A percentile compares a stretch with the other conserved stretches of the same genome.
These are phyloP conservation scores for Colletotrichum acutatum DNA, from an alignment of 2,329 filamentous ascomycete genomes.

Conservation along the genomic window DNA sequence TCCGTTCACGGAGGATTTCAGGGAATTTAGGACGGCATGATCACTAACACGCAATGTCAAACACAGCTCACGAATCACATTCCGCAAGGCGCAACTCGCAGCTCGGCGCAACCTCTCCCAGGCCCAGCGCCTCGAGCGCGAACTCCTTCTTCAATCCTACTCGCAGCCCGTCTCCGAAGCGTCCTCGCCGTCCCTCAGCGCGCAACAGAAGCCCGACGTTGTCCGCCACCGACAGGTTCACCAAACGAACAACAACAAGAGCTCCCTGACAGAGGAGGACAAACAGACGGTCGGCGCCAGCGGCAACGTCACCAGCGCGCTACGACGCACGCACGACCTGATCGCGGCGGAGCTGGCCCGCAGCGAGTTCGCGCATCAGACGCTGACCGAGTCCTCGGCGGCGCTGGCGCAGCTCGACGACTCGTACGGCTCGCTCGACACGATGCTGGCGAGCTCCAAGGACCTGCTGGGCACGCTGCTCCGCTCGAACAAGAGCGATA, in stretches of 20 bases:
- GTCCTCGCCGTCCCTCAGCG: constrained; percentile 42
- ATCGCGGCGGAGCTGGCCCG: constrained; percentile 87
- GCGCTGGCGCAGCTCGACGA: constrained; percentile 85
- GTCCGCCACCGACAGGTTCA: constrained; percentile 43
- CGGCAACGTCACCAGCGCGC: constrained; percentile 83
- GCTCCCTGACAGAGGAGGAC: constrained; percentile 69
- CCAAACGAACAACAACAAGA: constrained; percentile 41
- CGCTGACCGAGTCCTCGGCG: constrained; percentile 83
- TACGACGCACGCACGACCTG: constrained; percentile 86
- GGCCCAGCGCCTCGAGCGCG: constrained; percentile 80
- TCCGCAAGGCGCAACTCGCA: constrained; percentile 83
- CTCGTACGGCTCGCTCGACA: constrained; percentile 82
- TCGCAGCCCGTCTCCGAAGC: constrained; percentile 54
- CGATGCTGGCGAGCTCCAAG: constrained; percentile 78
- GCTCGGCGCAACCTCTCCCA: constrained; percentile 80
- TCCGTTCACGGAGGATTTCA: not conserved
- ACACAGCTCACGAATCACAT: constrained; percentile 70
- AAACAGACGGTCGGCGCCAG: constrained; percentile 81
- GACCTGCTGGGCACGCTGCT: constrained; percentile 83
- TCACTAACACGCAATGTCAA: not conserved
- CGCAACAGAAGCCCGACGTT: constrained; percentile 39
- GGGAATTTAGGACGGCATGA: constrained; percentile 13
- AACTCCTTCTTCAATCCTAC: constrained; percentile 77
- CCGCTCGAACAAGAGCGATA: constrained; percentile 92
- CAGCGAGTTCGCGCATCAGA: constrained; percentile 90